Percentiles rank a stretch among this genome's conserved stretches.
phyloP scores from a whole-genome alignment of 2,329 filamentous ascomycete genomes.

The Grosmannia huntii region DNA sequence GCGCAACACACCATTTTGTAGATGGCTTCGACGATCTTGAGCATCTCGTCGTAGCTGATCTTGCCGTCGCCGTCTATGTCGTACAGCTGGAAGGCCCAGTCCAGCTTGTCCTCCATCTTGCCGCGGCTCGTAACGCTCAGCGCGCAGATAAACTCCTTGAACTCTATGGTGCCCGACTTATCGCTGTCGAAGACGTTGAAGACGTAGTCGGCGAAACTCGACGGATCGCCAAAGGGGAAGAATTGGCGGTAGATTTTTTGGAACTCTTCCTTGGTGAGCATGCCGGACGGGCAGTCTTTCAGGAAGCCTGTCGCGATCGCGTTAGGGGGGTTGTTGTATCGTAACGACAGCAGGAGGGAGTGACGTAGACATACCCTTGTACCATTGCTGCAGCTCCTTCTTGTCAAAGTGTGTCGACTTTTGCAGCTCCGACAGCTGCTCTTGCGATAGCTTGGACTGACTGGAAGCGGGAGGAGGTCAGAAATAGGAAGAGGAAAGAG shows the following conservation, averaged over 20 bases:
- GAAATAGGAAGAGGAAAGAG: background rate
- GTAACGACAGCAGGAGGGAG: background rate
- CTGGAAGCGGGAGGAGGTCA: conserved; percentile 30
- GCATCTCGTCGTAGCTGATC: conserved; percentile 98
- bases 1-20: conserved; percentile 78
- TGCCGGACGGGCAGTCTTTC: conserved; percentile 94
- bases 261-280: conserved; percentile 96
- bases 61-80: conserved; percentile 98
- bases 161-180: conserved; percentile 95
- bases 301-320: conserved; percentile 58
- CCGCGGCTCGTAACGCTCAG: conserved; percentile 92
- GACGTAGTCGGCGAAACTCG: conserved; percentile 95
- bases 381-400: conserved; percentile 99
- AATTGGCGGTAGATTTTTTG: conserved; percentile 99
- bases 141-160: conserved; percentile 99
- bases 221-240: conserved; percentile 96
- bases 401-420: conserved; percentile 98
- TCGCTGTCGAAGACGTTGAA: conserved; percentile 99
- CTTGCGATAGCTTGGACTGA: conserved; percentile 95
- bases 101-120: conserved; percentile 98
- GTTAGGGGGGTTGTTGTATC: conserved; percentile 4
- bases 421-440: conserved; percentile 90
- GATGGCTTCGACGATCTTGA: conserved; percentile 96
- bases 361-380: conserved; percentile 70
- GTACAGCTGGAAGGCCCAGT: conserved; percentile 99